Percentiles rank a stretch among this genome's conserved stretches.
These are phyloP conservation scores for Leccinum fallax DNA, from an alignment of 1,284 basidiomycete genomes.

Conservation along the genomic window DNA sequence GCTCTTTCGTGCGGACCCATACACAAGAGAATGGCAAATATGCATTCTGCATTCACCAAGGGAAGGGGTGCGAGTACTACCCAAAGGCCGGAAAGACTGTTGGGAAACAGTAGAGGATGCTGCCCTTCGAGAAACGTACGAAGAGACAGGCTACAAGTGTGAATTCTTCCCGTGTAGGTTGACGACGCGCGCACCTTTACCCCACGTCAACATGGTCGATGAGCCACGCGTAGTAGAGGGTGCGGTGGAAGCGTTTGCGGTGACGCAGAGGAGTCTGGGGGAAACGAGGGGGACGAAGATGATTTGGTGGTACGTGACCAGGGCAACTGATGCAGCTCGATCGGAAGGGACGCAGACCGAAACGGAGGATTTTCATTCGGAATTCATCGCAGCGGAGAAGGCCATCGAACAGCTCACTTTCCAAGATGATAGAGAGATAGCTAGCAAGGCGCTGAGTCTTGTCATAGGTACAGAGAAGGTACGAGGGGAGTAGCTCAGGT, in stretches of 20 bases:
- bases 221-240: conserved; percentile 22
- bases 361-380: conserved; percentile 42
- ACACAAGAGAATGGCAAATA: conserved; percentile 33
- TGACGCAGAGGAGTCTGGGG: conserved; percentile 36
- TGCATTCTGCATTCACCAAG: conserved; percentile 33
- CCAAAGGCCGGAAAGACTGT: conserved; percentile 63
- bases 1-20: conserved; percentile 34
- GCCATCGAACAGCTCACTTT: conserved; percentile 40
- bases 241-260: conserved; percentile 40
- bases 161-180: conserved; percentile 44
- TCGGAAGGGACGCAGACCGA: conserved; percentile 44
- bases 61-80: conserved; percentile 49
- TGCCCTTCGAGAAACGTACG: conserved; percentile 57
- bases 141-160: conserved; percentile 61
- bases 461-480: neutral
- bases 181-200: conserved; percentile 45
- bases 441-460: conserved; percentile 9
- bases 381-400: conserved; percentile 41
- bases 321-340: conserved; percentile 31
- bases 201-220: conserved; percentile 39
- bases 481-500: neutral
- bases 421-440: conserved; percentile 34
- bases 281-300: conserved; percentile 40
- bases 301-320: conserved; percentile 50
- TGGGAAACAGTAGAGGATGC: conserved; percentile 50